Base-by-base conservation (phyloP, 768 basidiomycete genomes). In the Leccinum fibrillosum region DNA sequence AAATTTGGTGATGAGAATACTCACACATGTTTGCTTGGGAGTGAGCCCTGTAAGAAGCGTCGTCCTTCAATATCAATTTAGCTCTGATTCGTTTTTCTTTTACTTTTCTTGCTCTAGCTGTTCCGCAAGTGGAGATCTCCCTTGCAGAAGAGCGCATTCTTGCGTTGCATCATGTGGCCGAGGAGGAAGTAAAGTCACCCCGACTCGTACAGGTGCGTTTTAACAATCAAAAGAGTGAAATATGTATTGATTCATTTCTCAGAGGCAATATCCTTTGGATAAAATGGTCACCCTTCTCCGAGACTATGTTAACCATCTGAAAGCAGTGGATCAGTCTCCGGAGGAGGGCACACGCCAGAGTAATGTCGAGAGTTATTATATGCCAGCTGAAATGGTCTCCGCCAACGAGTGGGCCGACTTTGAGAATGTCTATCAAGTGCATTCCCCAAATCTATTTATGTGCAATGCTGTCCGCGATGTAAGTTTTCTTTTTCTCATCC, bases 1-100 rank as follows among this genome's bases (percentile, higher is more conserved):
- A 96, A 94, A 72, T 98, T 98, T 68, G 95, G 94, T 1, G 75
- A 80, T 32, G 95, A 98, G 71, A 74, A 83, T 45, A 88, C 92
- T 2, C 95, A 98, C 69, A 77, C 79, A 0, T 98, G 94, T 70
- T 76, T 89, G 45, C 80, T 94, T 28, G 89, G 89, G 12, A 80
- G 83, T 64, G 84, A 88, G 72, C 79, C 82, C 17, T 83, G 90
- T 90, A 66, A 65, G 86, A 25, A 49, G 26, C 5, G 8, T 45
- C 23, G 15, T 3, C 1, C 34, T 19, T 58, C 19, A 11, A 19
- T 19, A 19, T 48, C 26, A 37, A 39, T 30, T 37, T 35, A 25
- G 49, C 26, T 57, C 52, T 59, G 30, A 61, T 54, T 26, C 26
- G 26, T 26, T 26, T 7, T 39, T 23, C 19, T 34, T 23, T 23